These are phyloP conservation scores for Chrysopogon serrulatus DNA, from an alignment of 176 grass and related monocot genomes.

Conservation along the genomic window DNA sequence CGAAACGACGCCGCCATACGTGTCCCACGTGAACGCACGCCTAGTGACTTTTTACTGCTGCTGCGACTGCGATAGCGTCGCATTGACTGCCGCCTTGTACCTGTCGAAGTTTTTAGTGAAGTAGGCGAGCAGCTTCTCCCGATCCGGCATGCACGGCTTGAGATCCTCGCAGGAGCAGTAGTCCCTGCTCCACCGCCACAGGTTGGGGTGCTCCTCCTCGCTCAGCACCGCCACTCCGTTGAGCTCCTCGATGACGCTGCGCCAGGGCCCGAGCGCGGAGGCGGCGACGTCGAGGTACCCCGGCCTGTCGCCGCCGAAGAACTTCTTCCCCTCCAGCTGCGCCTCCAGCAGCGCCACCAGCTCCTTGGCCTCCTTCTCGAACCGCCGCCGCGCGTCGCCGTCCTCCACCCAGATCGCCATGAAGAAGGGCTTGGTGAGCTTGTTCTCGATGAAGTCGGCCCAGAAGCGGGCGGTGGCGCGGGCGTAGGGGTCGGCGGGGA, in stretches of 20 bases:
- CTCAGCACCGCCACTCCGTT: constrained; percentile 25
- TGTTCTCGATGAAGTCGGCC: constrained; percentile 30
- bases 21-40: not conserved
- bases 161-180: constrained; percentile 16
- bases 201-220: constrained; percentile 22
- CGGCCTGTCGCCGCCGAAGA: constrained; percentile 44
- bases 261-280: constrained; percentile 18
- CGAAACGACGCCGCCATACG: not conserved
- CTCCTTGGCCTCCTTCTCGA: constrained; percentile 32
- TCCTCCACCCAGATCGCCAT: constrained; percentile 35
- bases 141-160: constrained; percentile 38
- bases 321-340: constrained; percentile 44
- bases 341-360: constrained; percentile 26
- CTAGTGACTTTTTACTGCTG: not conserved
- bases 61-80: not conserved
- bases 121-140: constrained; percentile 13
- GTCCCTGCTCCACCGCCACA: constrained; percentile 40
- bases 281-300: constrained; percentile 45
- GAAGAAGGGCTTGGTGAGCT: constrained; percentile 23
- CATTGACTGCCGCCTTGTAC: not conserved
- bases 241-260: constrained; percentile 34
- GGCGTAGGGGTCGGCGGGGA: constrained; percentile 17
- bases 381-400: constrained; percentile 11
- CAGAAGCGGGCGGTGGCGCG: constrained; percentile 32
- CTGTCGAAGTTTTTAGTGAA: no score